phyloP scores from a whole-genome alignment of 305 asterid genomes.

The Fraxinus latifolia region DNA sequence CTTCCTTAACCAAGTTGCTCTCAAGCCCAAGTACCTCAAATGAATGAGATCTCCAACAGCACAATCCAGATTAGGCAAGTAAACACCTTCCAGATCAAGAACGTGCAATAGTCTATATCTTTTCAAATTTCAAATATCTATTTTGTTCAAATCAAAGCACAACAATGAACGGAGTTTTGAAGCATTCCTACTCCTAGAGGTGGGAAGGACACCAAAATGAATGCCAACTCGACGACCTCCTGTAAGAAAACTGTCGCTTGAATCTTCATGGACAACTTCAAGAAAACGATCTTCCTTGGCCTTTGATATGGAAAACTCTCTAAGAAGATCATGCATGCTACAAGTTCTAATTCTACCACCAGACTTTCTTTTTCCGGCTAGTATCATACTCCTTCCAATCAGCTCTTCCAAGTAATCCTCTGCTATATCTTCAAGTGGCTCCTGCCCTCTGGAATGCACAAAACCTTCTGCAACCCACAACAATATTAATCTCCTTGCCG shows the following conservation, averaged over 20 bases:
- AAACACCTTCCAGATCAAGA: slow-evolving; percentile 19
- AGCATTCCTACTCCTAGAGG: not conserved
- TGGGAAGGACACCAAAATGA: slow-evolving; percentile 3
- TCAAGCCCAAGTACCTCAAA: slow-evolving; percentile 23
- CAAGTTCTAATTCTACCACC: slow-evolving; percentile 17
- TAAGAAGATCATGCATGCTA: slow-evolving; percentile 21
- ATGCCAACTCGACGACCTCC: slow-evolving; percentile 19
- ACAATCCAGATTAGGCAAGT: slow-evolving; percentile 11
- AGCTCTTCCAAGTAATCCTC: slow-evolving; percentile 26
- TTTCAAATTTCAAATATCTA: not conserved
- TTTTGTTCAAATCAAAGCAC: slow-evolving; percentile 13
- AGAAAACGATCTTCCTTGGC: slow-evolving; percentile 21
- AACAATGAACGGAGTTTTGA: slow-evolving; percentile 17
- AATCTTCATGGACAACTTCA: slow-evolving; percentile 8
- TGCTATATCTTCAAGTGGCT: slow-evolving; percentile 23
- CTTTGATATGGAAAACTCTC: slow-evolving; percentile 18
- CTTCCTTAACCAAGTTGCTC: slow-evolving; percentile 24
- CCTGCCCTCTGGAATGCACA: slow-evolving; percentile 18
- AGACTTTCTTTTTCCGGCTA: slow-evolving; percentile 11
- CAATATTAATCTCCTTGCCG: slow-evolving; percentile 4
- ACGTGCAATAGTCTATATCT: slow-evolving; percentile 12
- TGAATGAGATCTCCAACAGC: slow-evolving; percentile 21
- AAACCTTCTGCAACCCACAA: slow-evolving; percentile 25
- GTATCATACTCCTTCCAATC: slow-evolving; percentile 18
- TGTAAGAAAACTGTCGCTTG: not conserved